Percentiles rank a stretch among this genome's conserved stretches.
phyloP scores from a whole-genome alignment of 176 grass and related monocot species.

The Oryza glaberrima region DNA sequence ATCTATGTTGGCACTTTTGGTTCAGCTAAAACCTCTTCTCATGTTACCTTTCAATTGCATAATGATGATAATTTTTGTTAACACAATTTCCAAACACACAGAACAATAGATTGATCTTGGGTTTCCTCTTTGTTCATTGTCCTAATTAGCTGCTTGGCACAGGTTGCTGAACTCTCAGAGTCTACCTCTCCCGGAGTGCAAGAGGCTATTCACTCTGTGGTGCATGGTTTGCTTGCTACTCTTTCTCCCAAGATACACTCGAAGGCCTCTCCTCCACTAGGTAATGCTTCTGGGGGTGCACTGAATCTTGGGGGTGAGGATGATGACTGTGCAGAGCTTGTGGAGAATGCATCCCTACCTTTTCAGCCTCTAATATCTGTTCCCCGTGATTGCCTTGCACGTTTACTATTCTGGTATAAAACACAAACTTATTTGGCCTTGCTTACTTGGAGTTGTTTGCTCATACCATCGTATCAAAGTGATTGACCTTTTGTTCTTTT shows the following conservation, averaged over 20 bases:
- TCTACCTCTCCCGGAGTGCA: conserved; percentile 71
- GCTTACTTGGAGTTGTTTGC: not conserved
- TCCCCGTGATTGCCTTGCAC: conserved; percentile 85
- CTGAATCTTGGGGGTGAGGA: conserved; percentile 54
- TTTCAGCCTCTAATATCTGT: conserved; percentile 88
- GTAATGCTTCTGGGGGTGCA: conserved; percentile 51
- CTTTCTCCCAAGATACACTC: conserved; percentile 91
- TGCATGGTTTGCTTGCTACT: conserved; percentile 90
- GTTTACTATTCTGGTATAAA: conserved; percentile 88
- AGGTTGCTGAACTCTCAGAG: conserved; percentile 96
- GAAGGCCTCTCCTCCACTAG: conserved; percentile 45
- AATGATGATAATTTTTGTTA: not conserved
- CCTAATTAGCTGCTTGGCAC: conserved; percentile 40
- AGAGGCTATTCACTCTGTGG: conserved; percentile 84
- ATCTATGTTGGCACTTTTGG: not conserved
- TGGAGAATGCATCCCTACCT: conserved; percentile 70
- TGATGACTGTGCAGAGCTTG: conserved; percentile 70
- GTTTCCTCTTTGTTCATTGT: conserved; percentile 1
- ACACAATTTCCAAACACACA: conserved; percentile 3
- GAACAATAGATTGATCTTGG: not conserved
- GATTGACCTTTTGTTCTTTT: conserved; percentile 27
- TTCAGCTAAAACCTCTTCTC: not conserved
- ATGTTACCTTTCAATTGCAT: not conserved
- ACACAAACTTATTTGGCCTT: conserved; percentile 10
- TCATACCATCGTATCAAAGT: not conserved